These are phyloP conservation scores for Macadamia integrifolia DNA, from an alignment of 164 flowering plant species.

Conservation along the genomic window DNA sequence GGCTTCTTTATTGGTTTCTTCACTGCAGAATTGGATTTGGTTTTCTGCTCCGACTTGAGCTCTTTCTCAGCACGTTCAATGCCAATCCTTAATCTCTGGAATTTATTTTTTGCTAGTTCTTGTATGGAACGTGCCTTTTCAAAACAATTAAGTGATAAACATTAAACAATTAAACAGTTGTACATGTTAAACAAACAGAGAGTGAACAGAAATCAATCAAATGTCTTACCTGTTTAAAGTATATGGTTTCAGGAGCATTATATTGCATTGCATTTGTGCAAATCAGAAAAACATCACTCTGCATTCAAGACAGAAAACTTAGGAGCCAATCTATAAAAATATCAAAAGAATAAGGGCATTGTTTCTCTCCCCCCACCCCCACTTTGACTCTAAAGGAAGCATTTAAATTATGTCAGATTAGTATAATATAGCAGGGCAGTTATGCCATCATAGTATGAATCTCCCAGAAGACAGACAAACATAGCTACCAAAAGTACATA, in stretches of 20 bases:
- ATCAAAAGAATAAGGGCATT: not conserved
- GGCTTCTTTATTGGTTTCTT: slow-evolving; percentile 57
- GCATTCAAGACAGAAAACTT: slow-evolving; percentile 30
- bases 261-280: slow-evolving; percentile 97
- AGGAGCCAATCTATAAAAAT: slow-evolving; percentile 8
- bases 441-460: too few species aligned
- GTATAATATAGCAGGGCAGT: not conserved
- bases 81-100: slow-evolving; percentile 46
- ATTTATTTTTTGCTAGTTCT: slow-evolving; percentile 80
- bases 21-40: slow-evolving; percentile 26
- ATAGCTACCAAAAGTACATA: not conserved
- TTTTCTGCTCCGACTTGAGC: slow-evolving; percentile 44
- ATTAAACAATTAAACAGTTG: not conserved
- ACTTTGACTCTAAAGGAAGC: not conserved
- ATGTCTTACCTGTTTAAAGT: slow-evolving; percentile 69
- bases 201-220: not conserved
- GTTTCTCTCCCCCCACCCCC: not conserved
- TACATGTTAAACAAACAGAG: not conserved
- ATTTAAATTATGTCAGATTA: not conserved
- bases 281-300: slow-evolving; percentile 79
- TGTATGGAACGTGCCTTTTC: slow-evolving; percentile 76
- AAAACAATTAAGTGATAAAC: slow-evolving; percentile 7
- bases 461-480: not conserved
- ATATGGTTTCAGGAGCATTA: slow-evolving; percentile 85
- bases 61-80: slow-evolving; percentile 48